These are phyloP conservation scores for Jacaranda mimosifolia DNA, from an alignment of 257 asterid species.

Conservation along the genomic window DNA sequence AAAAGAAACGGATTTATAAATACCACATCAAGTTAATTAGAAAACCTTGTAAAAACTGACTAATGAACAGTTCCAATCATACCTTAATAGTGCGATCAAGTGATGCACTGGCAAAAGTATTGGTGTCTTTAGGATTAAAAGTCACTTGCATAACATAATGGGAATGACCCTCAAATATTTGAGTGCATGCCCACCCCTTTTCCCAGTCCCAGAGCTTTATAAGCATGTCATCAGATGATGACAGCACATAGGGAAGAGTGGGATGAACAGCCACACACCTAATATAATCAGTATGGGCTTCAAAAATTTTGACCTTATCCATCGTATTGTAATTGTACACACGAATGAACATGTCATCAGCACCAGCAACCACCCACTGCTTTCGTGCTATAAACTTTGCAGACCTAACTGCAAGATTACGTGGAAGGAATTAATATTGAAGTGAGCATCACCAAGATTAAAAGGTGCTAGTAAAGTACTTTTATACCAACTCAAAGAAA, in stretches of 20 bases:
- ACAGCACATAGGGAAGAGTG: constrained; percentile 89
- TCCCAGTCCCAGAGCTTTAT: constrained; percentile 99
- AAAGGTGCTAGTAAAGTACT: constrained; percentile 4
- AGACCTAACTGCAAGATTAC: constrained; percentile 80
- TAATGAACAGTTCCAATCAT: constrained; percentile 16
- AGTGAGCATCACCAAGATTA: constrained; percentile 19
- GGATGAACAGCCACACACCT: constrained; percentile 99
- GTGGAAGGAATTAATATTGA: constrained; percentile 35
- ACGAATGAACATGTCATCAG: constrained; percentile 97
- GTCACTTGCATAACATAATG: constrained; percentile 99
- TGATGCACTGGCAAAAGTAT: constrained; percentile 99
- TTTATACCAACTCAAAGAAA: constrained; percentile 31
- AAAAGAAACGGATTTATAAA: constrained; percentile 39
- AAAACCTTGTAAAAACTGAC: constrained; percentile 16
- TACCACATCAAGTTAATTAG: constrained; percentile 11
- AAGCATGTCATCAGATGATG: constrained; percentile 99
- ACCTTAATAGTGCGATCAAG: constrained; percentile 99
- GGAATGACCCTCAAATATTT: constrained; percentile 98
- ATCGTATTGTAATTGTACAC: constrained; percentile 96
- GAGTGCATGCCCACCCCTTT: constrained; percentile 97
- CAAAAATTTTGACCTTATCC: constrained; percentile 98
- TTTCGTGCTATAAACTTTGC: constrained; percentile 94
- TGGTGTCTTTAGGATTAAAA: constrained; percentile 97
- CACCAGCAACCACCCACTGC: constrained; percentile 99
- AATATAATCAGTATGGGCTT: constrained; percentile 97